Evolutionary conservation across 345 rosid genomes (phyloP), one percentile per base, ranked within the genome.

Genomic region (Firmiana major): DNA sequence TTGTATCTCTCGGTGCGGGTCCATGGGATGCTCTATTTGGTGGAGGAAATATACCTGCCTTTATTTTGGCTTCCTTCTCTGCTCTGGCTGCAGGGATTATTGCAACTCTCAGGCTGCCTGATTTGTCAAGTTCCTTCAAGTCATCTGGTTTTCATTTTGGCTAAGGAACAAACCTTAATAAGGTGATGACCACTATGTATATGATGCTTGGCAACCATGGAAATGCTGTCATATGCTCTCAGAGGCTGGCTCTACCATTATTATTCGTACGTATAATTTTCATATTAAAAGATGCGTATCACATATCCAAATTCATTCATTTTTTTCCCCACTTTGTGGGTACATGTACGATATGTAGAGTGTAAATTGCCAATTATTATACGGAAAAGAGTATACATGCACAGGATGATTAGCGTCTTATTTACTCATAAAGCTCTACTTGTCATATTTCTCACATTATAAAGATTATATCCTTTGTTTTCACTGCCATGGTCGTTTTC

Each of bases 11-110:
- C 53, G 97, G 96, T 22, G 96, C 93, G 22, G 98, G 98, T 78
- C 98, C 94, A 71, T 94, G 98, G 98, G 98, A 94, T 84, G 96
- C 91, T 9, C 81, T 91, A 54, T 94, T 93, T 74, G 98, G 98
- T 71, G 99, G 98, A 75, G 99, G 99, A 49, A 95, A 95, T 78
- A 81, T 92, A 81, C 99, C 99, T n/a, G 99, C 98, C 13, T 95
- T 95, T 74, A 86, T 89, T 64, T 71, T 95, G 83, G 96, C 99
- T 43, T 86, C 97, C 51, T 42, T 88, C 5, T 83, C 81, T 77
- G 95, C 98, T 34, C 87, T 95, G n/a, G 92, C 92, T 3, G 96
- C 94, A 13, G 94, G 97, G 54, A 78, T 91, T 58, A 80, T 88
- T 38, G 97, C 99, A 17, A 71, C 69, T 63, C 89, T 73, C 42